Conservation (phyloP, 78 protist species). For the Protostelium mycophagum region DNA sequence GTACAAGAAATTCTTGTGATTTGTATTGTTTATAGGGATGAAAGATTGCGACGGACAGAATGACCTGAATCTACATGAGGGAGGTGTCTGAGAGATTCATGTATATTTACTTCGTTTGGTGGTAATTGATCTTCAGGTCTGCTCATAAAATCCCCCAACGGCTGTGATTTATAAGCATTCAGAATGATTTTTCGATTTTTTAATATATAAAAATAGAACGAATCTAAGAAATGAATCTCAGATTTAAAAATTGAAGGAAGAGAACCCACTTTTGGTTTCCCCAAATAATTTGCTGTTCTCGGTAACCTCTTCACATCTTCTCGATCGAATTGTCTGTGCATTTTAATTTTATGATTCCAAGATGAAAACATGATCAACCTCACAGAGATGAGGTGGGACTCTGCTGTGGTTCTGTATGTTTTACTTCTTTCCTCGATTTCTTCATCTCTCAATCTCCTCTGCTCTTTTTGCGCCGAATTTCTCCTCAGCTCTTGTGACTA, state of each 20-base stretch:
- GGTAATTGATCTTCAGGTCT: background rate
- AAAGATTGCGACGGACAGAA: slow-evolving; percentile 20
- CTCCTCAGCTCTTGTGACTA: background rate
- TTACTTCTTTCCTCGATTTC: background rate
- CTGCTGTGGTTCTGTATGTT: background rate
- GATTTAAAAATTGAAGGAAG: background rate
- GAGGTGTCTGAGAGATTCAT: background rate
- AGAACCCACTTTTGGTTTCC: background rate
- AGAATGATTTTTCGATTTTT: background rate
- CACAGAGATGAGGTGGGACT: background rate
- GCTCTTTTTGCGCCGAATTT: background rate
- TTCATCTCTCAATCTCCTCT: background rate
- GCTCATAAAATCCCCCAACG: too few relatives aligned
- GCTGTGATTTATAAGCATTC: background rate
- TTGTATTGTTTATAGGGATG: slow-evolving; percentile 22
- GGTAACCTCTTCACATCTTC: background rate
- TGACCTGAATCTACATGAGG: background rate
- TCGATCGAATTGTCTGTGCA: background rate
- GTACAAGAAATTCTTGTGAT: slow-evolving; percentile 24
- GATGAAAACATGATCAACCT: too few relatives aligned
- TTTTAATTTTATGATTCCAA: background rate
- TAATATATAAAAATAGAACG: too few relatives aligned
- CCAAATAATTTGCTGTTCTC: background rate
- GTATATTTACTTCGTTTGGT: background rate
- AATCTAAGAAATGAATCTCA: too few relatives aligned